Evolutionary conservation across 2,329 filamentous ascomycete genomes (phyloP).

Genomic region (Ascochyta rabiei): DNA sequence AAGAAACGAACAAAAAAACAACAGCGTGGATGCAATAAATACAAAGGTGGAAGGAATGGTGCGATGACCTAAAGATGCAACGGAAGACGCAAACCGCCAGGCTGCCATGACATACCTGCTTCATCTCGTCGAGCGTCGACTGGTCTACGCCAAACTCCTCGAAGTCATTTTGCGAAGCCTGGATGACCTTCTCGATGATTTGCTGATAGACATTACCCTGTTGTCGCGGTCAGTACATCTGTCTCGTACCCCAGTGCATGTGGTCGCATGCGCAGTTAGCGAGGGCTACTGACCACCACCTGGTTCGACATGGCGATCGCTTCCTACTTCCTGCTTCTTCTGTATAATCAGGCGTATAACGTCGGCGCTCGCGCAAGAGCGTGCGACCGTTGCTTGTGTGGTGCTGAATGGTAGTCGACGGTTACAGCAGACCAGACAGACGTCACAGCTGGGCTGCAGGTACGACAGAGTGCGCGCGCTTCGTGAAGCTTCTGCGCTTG

Average conservation of each 20-base stretch:
- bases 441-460: conserved; percentile 38
- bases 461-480: conserved; percentile 30
- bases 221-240: conserved; percentile 39
- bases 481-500: conserved; percentile 33
- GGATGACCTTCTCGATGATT: conserved; percentile 76
- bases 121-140: conserved; percentile 82
- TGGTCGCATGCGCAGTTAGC: conserved; percentile 23
- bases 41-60: conserved; percentile 7
- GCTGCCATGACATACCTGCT: conserved; percentile 69
- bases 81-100: conserved; percentile 23
- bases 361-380: conserved; percentile 19
- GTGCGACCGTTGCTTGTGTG: conserved; percentile 30
- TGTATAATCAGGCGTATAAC: conserved; percentile 26
- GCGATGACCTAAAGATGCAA: conserved; percentile 18
- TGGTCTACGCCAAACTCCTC: conserved; percentile 95
- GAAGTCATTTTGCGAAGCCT: conserved; percentile 83
- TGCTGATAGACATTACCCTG: conserved; percentile 82
- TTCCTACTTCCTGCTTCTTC: conserved; percentile 18
- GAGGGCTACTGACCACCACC: conserved; percentile 46
- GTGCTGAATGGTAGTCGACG: conserved; percentile 26
- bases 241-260: conserved; percentile 19
- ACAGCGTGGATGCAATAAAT: neutral
- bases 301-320: conserved; percentile 45
- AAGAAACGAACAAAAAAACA: neutral
- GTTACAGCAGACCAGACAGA: conserved; percentile 27